A percentile compares a stretch with the other conserved stretches of the same genome.
These are phyloP conservation scores for Xylaria digitata DNA, from an alignment of 2,329 filamentous ascomycete genomes.

Conservation along the genomic window DNA sequence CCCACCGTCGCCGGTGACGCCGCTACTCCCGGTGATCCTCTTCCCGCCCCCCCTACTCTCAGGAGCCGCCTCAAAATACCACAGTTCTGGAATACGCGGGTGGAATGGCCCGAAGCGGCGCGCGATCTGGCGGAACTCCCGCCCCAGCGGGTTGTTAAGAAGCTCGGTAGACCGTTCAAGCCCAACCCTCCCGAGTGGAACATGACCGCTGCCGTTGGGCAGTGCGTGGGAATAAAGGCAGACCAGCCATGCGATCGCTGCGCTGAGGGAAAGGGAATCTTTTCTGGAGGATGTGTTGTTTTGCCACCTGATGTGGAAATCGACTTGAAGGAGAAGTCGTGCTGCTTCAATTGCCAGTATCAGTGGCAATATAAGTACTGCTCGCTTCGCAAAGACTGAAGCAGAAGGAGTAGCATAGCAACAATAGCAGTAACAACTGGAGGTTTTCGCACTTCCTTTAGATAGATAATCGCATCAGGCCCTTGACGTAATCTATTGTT, in stretches of 20 bases:
- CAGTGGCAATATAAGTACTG: slow-evolving; percentile 2
- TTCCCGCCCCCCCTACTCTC: background rate
- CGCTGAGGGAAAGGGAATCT: background rate
- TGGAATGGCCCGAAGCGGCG: background rate
- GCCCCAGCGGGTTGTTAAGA: background rate
- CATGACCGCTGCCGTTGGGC: slow-evolving; percentile 5
- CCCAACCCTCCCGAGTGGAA: slow-evolving; percentile 1
- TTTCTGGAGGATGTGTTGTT: background rate
- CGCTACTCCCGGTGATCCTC: too few species aligned
- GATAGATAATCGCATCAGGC: too few species aligned
- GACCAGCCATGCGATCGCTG: slow-evolving; percentile 13
- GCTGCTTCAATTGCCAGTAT: slow-evolving; percentile 17
- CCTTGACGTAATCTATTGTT: too few species aligned
- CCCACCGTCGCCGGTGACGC: too few species aligned
- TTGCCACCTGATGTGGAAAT: slow-evolving; percentile 7
- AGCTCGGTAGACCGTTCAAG: background rate
- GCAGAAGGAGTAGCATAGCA: too few species aligned
- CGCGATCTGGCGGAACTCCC: background rate
- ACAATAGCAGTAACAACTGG: too few species aligned
- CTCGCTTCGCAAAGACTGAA: background rate
- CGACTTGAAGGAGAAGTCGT: background rate
- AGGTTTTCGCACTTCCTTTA: too few species aligned
- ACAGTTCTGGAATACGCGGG: background rate
- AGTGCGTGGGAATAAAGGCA: slow-evolving; percentile 22
- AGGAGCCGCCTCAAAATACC: background rate